Evolutionary conservation across 306 rosid genomes (phyloP).

Genomic region (Styphnolobium japonicum): DNA sequence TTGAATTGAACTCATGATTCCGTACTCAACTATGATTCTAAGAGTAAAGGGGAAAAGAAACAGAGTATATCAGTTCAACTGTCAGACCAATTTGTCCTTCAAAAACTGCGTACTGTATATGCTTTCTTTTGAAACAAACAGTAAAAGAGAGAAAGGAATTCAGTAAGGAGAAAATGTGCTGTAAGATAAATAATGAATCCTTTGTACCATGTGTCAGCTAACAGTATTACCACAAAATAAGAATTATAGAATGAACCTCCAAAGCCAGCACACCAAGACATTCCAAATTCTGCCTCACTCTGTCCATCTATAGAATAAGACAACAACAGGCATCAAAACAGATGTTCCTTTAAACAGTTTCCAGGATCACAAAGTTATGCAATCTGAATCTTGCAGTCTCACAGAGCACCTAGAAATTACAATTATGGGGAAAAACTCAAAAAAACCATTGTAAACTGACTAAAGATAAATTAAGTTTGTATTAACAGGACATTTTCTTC

Average conservation of each 20-base stretch:
- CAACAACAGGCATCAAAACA: not conserved
- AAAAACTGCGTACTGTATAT: not conserved
- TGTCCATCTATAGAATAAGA: conserved; percentile 51
- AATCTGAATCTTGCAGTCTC: not conserved
- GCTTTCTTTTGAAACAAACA: not conserved
- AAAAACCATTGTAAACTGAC: not conserved
- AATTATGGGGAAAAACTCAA: not conserved
- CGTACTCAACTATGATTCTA: not conserved
- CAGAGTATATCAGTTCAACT: not conserved
- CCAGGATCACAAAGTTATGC: not conserved
- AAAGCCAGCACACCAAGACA: conserved; percentile 68
- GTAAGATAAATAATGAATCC: not conserved
- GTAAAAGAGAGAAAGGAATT: not conserved
- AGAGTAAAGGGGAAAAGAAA: not conserved
- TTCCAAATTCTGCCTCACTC: conserved; percentile 69
- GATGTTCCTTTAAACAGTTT: not conserved
- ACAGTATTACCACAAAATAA: conserved; percentile 51
- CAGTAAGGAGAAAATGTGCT: not conserved
- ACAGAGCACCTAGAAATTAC: not conserved
- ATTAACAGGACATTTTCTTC: too few relatives aligned
- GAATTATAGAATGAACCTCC: conserved; percentile 62
- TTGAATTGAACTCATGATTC: not conserved
- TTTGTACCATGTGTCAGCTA: not conserved
- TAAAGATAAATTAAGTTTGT: not conserved
- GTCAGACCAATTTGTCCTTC: not conserved